Evolutionary conservation across 305 asterid genomes (phyloP).

Genomic region (Fraxinus sp.): DNA sequence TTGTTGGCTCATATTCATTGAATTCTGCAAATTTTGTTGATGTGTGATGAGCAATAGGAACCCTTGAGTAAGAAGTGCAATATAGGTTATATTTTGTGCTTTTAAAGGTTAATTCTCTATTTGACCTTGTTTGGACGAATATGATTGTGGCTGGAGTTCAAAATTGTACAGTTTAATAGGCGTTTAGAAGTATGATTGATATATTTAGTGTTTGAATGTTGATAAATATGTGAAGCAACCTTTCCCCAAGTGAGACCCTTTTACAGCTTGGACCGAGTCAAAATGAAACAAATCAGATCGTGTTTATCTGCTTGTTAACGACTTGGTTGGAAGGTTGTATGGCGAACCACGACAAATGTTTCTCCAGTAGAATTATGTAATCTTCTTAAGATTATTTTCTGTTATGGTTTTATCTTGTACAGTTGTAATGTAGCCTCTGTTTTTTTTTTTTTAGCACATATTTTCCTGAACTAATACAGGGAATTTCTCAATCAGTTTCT

Average conservation of each 20-base stretch:
- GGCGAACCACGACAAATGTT: neutral
- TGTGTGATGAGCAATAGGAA: neutral
- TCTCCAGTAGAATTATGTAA: neutral
- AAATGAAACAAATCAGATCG: neutral
- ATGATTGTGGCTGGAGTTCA: neutral
- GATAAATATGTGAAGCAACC: neutral
- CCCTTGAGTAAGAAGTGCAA: neutral
- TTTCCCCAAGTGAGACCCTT: neutral
- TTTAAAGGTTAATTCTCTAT: slow-evolving; percentile 11
- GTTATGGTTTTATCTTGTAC: neutral
- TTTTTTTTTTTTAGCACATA: neutral
- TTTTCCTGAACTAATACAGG: neutral
- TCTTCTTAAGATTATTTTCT: neutral
- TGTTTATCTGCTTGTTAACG: neutral
- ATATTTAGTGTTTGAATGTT: slow-evolving; percentile 9
- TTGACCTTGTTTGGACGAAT: slow-evolving; percentile 6
- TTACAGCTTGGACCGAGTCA: neutral
- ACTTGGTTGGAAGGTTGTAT: neutral
- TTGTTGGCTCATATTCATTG: slow-evolving; percentile 13
- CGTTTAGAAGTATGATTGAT: neutral
- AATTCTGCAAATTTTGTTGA: slow-evolving; percentile 6
- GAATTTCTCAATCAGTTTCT: neutral
- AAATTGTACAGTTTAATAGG: neutral
- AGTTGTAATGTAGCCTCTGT: neutral
- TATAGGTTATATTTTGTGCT: neutral